Conservation (phyloP, 352 stramenopile genomes). For the Phytophthora sansomeana region DNA sequence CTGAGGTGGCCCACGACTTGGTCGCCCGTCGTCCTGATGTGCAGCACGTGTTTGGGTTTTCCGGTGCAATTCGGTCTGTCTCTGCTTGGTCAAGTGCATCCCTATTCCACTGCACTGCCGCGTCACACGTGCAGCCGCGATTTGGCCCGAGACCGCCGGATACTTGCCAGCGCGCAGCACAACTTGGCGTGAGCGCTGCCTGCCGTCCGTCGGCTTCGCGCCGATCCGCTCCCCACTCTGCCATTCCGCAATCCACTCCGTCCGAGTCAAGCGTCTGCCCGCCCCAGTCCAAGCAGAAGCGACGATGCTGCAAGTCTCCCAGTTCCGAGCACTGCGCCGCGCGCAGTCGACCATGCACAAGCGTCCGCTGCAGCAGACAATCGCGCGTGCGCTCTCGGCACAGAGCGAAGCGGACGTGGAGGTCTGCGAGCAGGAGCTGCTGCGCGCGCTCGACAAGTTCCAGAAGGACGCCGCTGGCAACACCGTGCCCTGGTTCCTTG, state of each 20-base stretch:
- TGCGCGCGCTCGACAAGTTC: slow-evolving; percentile 70
- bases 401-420: slow-evolving; percentile 22
- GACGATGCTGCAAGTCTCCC: slow-evolving; percentile 33
- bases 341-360: neutral
- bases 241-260: slow-evolving; percentile 37
- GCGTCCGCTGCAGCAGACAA: slow-evolving; percentile 4
- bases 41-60: slow-evolving; percentile 34
- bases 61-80: slow-evolving; percentile 31
- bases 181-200: neutral
- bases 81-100: slow-evolving; percentile 32
- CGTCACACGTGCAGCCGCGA: slow-evolving; percentile 26
- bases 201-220: neutral
- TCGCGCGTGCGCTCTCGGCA: slow-evolving; percentile 23
- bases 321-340: slow-evolving; percentile 24
- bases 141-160: slow-evolving; percentile 31
- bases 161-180: slow-evolving; percentile 30
- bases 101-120: slow-evolving; percentile 20
- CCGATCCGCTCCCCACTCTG: neutral
- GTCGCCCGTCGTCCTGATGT: slow-evolving; percentile 24
- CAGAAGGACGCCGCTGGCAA: slow-evolving; percentile 73
- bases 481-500: slow-evolving; percentile 88
- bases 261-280: slow-evolving; percentile 26
- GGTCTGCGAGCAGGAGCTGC: slow-evolving; percentile 49
- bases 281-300: slow-evolving; percentile 24
- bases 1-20: too few species aligned